Conservation (phyloP, 2,329 filamentous ascomycete species). For the Saccharata proteae region DNA sequence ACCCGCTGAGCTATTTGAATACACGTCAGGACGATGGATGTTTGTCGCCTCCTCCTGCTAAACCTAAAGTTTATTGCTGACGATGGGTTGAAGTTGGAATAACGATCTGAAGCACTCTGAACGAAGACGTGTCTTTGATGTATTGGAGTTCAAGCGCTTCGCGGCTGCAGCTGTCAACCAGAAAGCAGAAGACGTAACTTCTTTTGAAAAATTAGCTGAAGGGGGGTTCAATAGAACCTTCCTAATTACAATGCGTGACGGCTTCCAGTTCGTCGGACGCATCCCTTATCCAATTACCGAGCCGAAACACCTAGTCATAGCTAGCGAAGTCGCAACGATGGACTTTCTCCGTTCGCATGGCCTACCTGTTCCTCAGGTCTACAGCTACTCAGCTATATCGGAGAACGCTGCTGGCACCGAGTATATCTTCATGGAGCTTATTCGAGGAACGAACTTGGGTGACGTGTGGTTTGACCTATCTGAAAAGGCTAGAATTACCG, state of each 20-base stretch:
- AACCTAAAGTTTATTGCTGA: too few relatives aligned
- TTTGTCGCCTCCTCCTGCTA: too few relatives aligned
- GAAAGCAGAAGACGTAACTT: constrained; percentile 14
- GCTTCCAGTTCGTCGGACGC: constrained; percentile 15
- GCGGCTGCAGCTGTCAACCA: too few relatives aligned
- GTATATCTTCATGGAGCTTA: constrained; percentile 28
- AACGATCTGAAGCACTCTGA: too few relatives aligned
- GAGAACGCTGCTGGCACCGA: constrained; percentile 27
- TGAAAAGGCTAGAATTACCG: too few relatives aligned
- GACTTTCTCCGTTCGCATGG: constrained; percentile 19
- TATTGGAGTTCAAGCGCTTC: too few relatives aligned
- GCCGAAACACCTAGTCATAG: constrained; percentile 17
- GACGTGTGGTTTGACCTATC: constrained; percentile 21
- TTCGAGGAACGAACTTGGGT: constrained; percentile 21
- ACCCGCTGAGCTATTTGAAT: too few relatives aligned
- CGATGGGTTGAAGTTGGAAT: too few relatives aligned
- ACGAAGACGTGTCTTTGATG: too few relatives aligned
- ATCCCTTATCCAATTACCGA: constrained; percentile 16
- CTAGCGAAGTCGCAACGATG: constrained; percentile 29
- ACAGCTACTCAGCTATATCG: constrained; percentile 20
- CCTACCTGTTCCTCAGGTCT: constrained; percentile 26
- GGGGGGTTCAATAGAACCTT: constrained; percentile 18
- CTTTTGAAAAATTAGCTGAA: constrained; percentile 16
- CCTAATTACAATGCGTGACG: constrained; percentile 15
- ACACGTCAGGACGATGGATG: too few relatives aligned